Percentiles rank a stretch among this genome's conserved stretches.
Evolutionary conservation across 768 basidiomycete species (phyloP).

Genomic region (Suillus clintonianus): DNA sequence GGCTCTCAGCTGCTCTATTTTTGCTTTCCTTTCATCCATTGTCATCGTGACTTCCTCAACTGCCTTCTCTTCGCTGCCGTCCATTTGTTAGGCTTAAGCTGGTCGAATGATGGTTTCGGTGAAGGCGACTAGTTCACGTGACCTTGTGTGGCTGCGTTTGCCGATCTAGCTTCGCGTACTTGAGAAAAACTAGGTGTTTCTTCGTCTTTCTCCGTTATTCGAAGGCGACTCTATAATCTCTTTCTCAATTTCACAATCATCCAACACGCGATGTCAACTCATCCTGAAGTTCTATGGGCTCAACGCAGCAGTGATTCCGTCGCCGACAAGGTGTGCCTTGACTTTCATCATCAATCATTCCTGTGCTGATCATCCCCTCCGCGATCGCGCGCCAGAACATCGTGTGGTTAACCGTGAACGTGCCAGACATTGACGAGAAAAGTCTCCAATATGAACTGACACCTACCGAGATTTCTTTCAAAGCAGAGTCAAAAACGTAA

Average conservation of each 20-base stretch:
- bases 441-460: slow-evolving; percentile 65
- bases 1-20: slow-evolving; percentile 72
- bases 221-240: slow-evolving; percentile 16
- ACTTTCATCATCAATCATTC: background rate
- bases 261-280: slow-evolving; percentile 41
- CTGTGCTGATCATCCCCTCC: slow-evolving; percentile 1
- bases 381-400: slow-evolving; percentile 63
- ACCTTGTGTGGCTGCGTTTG: slow-evolving; percentile 2
- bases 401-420: slow-evolving; percentile 82
- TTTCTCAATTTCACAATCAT: slow-evolving; percentile 12
- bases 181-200: slow-evolving; percentile 17
- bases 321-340: slow-evolving; percentile 62
- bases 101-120: background rate
- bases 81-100: background rate
- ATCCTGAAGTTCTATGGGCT: slow-evolving; percentile 94
- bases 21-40: slow-evolving; percentile 75
- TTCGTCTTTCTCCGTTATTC: slow-evolving; percentile 34
- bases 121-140: background rate
- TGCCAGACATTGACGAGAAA: slow-evolving; percentile 65
- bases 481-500: slow-evolving; percentile 66
- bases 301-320: slow-evolving; percentile 77
- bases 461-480: slow-evolving; percentile 59
- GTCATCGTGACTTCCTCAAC: slow-evolving; percentile 34
- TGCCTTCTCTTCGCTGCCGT: slow-evolving; percentile 18
- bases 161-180: background rate